Percentiles rank a stretch among this genome's conserved stretches.
These are phyloP conservation scores for Stachybotrys echinatus DNA, from an alignment of 2,329 filamentous ascomycete genomes.

Conservation along the genomic window DNA sequence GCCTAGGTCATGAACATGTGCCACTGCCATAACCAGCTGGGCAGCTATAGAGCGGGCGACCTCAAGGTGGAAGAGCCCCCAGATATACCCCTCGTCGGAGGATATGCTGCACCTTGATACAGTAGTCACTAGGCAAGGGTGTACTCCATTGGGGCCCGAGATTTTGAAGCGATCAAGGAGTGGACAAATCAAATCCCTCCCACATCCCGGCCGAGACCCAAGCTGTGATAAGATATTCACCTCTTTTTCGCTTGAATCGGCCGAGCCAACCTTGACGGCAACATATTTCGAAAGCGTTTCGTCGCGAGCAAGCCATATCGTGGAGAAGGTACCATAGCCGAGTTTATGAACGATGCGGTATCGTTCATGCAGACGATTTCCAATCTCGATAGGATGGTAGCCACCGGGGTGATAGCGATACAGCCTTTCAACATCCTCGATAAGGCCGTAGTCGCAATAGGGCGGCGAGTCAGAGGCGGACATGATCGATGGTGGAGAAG, in stretches of 20 bases:
- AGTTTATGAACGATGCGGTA: slow-evolving; percentile 23
- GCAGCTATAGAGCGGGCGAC: slow-evolving; percentile 20
- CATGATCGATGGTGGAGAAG: too few relatives aligned
- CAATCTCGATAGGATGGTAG: slow-evolving; percentile 32
- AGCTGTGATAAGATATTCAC: slow-evolving; percentile 15
- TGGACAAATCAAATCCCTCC: slow-evolving; percentile 8
- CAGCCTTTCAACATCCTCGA: slow-evolving; percentile 17
- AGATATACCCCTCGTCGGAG: slow-evolving; percentile 10
- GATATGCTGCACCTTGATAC: slow-evolving; percentile 20
- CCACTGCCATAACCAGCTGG: slow-evolving; percentile 22
- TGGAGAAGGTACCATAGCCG: slow-evolving; percentile 23
- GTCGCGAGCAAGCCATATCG: slow-evolving; percentile 27
- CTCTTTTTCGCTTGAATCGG: slow-evolving; percentile 15
- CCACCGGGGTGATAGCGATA: slow-evolving; percentile 25
- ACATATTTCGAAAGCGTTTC: slow-evolving; percentile 16
- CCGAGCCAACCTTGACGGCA: slow-evolving; percentile 25
- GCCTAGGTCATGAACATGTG: slow-evolving; percentile 19
- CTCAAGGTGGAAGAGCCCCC: slow-evolving; percentile 15
- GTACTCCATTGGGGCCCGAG: slow-evolving; percentile 20
- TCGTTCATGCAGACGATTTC: slow-evolving; percentile 24
- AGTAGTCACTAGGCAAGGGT: slow-evolving; percentile 18
- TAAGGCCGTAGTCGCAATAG: slow-evolving; percentile 8
- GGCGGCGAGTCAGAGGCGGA: too few relatives aligned
- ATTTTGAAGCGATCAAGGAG: slow-evolving; percentile 18
- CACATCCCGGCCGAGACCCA: too few relatives aligned